Base-by-base conservation (phyloP, 768 basidiomycete genomes). In the Pisolithus orientalis region DNA sequence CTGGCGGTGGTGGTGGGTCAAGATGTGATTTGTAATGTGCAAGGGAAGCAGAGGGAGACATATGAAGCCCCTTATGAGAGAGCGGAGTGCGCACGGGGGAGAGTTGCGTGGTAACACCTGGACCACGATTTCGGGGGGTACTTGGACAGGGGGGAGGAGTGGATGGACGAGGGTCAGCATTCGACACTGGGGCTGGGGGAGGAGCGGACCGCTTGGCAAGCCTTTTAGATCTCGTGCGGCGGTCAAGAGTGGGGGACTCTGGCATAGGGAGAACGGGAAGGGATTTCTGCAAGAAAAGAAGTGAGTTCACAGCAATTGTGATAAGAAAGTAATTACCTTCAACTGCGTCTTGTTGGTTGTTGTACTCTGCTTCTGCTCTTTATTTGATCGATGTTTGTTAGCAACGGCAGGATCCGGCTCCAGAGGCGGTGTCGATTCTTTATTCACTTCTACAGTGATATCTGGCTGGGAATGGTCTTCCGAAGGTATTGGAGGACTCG, bases 1-100 rank as follows among this genome's bases (percentile, higher is more conserved):
- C 9, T 57, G 72, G 51, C 40, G 71, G 59, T 2, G 77, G 79
- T 0, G 83, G 83, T 0, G 85, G 85, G 56, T 86, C 83, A 11
- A 86, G 71, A 57, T 84, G 72, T 8, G 80, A 78, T 58, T 86
- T 87, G 64, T 84, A 86, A 66, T 87, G 81, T 8, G 74, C 79
- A 13, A 86, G 73, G 57, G 80, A 84, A 1, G 83, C 66, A 2
- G 77, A 77, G 4, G 85, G 85, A 57, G 83, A 84, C 83, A 84
- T 84, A 58, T 84, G 80, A 34, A 85, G 62, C 38, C 83, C 85
- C 57, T 76, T 79, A 62, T 85, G 82, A 0, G 84, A 85, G 6
- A 87, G 64, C 0, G 85, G 85, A 1, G 85, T 87, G n/a, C 77
- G 77, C 17, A 73, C 65, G 0, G 84, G 80, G 1, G 85, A 85